Base-by-base conservation (phyloP, 768 basidiomycete genomes). In the Kondoa subrosea region DNA sequence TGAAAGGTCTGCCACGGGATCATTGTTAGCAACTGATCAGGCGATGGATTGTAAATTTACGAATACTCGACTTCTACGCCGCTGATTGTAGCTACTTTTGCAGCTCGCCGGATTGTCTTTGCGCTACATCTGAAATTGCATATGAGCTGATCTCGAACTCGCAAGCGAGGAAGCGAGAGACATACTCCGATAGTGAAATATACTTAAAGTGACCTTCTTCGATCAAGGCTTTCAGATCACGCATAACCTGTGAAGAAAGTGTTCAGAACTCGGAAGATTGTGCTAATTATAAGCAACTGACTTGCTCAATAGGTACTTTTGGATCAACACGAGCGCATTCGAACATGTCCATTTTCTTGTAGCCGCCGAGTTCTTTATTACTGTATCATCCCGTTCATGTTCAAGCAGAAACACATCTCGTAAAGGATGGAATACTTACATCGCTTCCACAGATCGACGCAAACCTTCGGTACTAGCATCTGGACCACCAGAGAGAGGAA, bases 321-420 rank as follows among this genome's bases (percentile, higher is more conserved):
- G 72, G 71, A 33, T 83, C 82, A 1, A 77, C 66, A 3, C 83
- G 79, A 1, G 83, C 81, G 27, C 77, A 76, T 74, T 85, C 76
- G 75, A 82, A 87, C 1, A 87, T 75, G 74, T 87, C 86, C 67
- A 86, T 72, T 67, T 78, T 80, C 77, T 83, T 83, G 66, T 77
- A 81, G 26, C 80, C 80, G 0, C 82, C 79, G 3, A 85, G 77
- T 3, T 32, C 30, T 15, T 78, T 78, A 1, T 75, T 76, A 27
- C 58, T 31, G 29, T 60, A 14, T 25, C 58, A 26, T 8, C 58
- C 65, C 65, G 26, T 66, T 8, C 40, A 21, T 21, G 40, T 50
- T 21, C 8, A 50, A 50, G 40, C 21, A 21, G 40, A 50, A 50
- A 50, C n/a, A n/a, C n/a, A n/a, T n/a, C n/a, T n/a, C n/a, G n/a